Evolutionary conservation across 2,329 filamentous ascomycete species (phyloP), one percentile per base, ranked within the genome.

Genomic region (Huntiella decipiens): DNA sequence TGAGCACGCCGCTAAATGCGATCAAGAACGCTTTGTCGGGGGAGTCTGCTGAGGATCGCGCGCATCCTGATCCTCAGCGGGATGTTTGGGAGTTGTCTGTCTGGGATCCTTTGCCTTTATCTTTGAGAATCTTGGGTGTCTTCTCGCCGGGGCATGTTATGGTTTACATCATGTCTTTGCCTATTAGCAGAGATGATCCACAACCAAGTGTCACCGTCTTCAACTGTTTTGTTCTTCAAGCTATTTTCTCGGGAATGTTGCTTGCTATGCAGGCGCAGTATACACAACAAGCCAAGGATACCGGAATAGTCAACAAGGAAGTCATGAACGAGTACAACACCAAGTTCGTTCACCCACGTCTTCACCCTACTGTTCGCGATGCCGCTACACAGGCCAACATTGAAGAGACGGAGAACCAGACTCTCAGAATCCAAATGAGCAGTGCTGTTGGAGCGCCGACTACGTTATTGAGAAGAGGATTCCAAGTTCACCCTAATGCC

Each of bases 81-180:
- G 87, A 98, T 60, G 91, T 98, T 7, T 98, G 91, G 91, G 87
- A 98, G 61, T 64, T 98, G 43, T 74, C 80, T 1, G 71, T 96
- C 5, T 98, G 91, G 91, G 87, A 96, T 58, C 91, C 92, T 32
- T 72, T 88, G 40, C 85, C 87, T 2, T 70, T 93, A 33, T 85
- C 77, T 39, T 63, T 96, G 45, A 76, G 79, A 34, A 66, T 96
- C 2, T 86, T 95, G 57, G 91, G 84, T 54, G 67, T 91, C 36
- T 96, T 98, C 65, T 93, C 87, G 55, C 91, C 91, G 0, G 82
- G 85, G 0, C 92, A 98, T 62, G 73, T 93, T n/a, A 64, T 94
- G 41, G 72, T 95, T 22, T 94, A 98, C 63, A 80, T 79, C 68
- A 70, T 94, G 31, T 87, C 88, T 54, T 70, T 98, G 1, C 92